Conservation (phyloP, 345 rosid species). For the Populus simonii region DNA sequence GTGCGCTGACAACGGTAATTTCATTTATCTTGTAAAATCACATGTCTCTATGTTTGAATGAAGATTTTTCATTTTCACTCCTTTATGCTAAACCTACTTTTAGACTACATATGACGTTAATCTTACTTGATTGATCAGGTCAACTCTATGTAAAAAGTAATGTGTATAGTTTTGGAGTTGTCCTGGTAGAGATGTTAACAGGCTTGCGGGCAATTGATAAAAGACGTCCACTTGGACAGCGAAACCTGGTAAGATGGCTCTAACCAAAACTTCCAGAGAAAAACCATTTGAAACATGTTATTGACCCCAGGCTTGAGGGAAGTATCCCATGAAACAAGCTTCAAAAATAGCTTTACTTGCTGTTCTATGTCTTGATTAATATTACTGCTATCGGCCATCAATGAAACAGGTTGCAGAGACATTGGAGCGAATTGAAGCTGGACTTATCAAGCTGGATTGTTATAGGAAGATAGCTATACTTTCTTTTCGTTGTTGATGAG, state of each 20-base stretch:
- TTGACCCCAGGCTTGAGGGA: conserved; percentile 13
- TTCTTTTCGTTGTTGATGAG: no score
- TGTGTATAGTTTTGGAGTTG: conserved; percentile 20
- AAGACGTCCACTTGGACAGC: background rate
- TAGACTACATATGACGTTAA: no score
- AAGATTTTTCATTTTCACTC: no score
- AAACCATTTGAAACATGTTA: background rate
- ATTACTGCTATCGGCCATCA: background rate
- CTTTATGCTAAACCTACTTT: no score
- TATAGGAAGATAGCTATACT: no score
- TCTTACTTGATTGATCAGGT: background rate
- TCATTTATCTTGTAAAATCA: no score
- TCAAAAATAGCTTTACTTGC: conserved; percentile 1
- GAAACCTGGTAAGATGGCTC: background rate
- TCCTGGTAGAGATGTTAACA: conserved; percentile 16
- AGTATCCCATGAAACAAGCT: background rate
- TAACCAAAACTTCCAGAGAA: background rate
- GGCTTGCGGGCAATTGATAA: conserved; percentile 11
- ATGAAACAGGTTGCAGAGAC: conserved; percentile 17
- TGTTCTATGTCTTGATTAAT: background rate
- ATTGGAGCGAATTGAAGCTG: conserved; percentile 9
- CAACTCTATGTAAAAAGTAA: background rate
- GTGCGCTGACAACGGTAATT: no score
- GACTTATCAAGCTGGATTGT: no score
- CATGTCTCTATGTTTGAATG: no score